Evolutionary conservation across 148 eudicot species (phyloP).

Genomic region (Silene uniflora): DNA sequence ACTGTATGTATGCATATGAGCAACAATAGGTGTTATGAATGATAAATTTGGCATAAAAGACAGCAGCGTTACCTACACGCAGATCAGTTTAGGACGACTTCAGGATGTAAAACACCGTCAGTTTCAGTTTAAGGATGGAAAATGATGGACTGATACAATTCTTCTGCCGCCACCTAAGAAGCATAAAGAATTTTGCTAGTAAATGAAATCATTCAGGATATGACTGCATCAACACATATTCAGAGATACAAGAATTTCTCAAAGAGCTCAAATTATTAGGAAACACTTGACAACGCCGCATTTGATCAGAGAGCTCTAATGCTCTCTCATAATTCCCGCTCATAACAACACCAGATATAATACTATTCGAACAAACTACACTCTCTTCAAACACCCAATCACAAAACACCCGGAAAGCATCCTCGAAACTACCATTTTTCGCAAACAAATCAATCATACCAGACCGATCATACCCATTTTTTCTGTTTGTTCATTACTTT

Average conservation of each 20-base stretch:
- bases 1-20: neutral
- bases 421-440: slow-evolving; percentile 39
- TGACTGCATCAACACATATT: too few species aligned
- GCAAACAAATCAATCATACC: slow-evolving; percentile 69
- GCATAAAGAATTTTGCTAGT: slow-evolving; percentile 8
- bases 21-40: slow-evolving; percentile 3
- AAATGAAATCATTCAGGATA: neutral
- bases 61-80: slow-evolving; percentile 49
- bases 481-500: slow-evolving; percentile 25
- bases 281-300: slow-evolving; percentile 36
- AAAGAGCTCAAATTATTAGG: slow-evolving; percentile 37
- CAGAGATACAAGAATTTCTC: too few species aligned
- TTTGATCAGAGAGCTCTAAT: slow-evolving; percentile 48
- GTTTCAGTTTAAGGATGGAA: slow-evolving; percentile 99
- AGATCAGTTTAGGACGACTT: slow-evolving; percentile 67
- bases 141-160: slow-evolving; percentile 87
- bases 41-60: neutral
- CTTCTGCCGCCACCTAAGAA: slow-evolving; percentile 76
- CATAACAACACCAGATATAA: slow-evolving; percentile 64
- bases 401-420: slow-evolving; percentile 59
- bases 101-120: slow-evolving; percentile 38
- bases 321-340: slow-evolving; percentile 46
- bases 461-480: slow-evolving; percentile 62
- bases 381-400: slow-evolving; percentile 59
- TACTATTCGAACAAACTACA: slow-evolving; percentile 86